Conservation (phyloP, 768 basidiomycete species). For the Kwoniella bestiolae region DNA sequence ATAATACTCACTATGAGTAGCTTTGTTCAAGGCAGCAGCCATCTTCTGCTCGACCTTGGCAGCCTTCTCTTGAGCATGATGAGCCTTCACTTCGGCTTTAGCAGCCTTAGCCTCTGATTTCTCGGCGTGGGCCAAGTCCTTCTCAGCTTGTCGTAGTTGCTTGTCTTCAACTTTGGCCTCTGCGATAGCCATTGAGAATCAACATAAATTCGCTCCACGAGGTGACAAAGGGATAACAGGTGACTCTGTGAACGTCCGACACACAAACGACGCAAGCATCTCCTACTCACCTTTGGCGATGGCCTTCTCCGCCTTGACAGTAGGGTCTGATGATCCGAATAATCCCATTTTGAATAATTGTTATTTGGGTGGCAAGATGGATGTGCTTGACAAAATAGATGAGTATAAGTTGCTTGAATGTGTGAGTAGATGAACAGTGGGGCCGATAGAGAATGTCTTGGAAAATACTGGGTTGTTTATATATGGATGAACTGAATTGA, state of each 20-base stretch:
- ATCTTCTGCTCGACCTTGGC: constrained; percentile 63
- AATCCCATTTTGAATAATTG: constrained; percentile 44
- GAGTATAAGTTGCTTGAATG: neutral
- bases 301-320: constrained; percentile 48
- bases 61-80: constrained; percentile 60
- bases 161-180: constrained; percentile 61
- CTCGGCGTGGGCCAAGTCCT: constrained; percentile 64
- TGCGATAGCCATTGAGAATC: too few species aligned
- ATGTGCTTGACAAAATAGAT: constrained; percentile 9
- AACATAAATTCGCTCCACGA: too few species aligned
- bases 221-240: too few species aligned
- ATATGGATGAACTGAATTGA: neutral
- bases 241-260: too few species aligned
- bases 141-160: constrained; percentile 64
- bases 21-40: constrained; percentile 64
- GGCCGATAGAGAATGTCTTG: neutral
- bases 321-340: constrained; percentile 48
- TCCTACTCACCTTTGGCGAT: constrained; percentile 43
- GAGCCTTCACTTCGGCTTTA: constrained; percentile 58
- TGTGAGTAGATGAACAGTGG: neutral
- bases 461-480: neutral
- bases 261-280: neutral
- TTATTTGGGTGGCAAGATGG: too few species aligned
- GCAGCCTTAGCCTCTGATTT: constrained; percentile 64
- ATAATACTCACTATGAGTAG: constrained; percentile 59